These are phyloP conservation scores for Populus hybrid DNA, from an alignment of 441 rosid genomes.

Conservation along the genomic window DNA sequence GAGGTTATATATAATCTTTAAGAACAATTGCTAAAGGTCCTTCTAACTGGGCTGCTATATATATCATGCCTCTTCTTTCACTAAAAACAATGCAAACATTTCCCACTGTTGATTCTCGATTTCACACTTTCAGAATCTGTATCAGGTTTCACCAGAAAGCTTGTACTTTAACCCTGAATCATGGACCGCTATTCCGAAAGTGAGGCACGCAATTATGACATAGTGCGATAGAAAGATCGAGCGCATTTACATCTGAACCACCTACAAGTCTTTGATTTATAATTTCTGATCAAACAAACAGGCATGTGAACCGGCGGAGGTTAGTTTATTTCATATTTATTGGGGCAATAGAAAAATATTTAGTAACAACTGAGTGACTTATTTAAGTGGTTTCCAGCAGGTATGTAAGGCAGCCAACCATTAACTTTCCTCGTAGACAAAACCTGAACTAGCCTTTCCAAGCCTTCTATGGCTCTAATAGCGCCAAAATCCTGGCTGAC, in stretches of 20 bases:
- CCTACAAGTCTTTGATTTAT: neutral
- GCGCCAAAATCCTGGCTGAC: constrained; percentile 40
- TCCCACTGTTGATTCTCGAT: neutral
- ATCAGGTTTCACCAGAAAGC: neutral
- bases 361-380: neutral
- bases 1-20: too few relatives aligned
- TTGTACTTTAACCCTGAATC: neutral
- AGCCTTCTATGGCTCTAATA: constrained; percentile 34
- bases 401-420: constrained; percentile 2
- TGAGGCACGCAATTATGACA: constrained; percentile 6
- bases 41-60: neutral
- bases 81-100: neutral
- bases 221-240: neutral
- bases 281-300: neutral
- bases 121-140: neutral
- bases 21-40: neutral
- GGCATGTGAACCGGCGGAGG: neutral
- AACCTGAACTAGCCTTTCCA: constrained; percentile 36
- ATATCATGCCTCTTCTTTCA: neutral
- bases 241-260: neutral
- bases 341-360: neutral
- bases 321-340: neutral
- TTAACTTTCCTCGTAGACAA: constrained; percentile 19
- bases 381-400: constrained; percentile 11
- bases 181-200: too few relatives aligned